Conservation (phyloP, 2,329 filamentous ascomycete species). For the Colletotrichum abscissum region DNA sequence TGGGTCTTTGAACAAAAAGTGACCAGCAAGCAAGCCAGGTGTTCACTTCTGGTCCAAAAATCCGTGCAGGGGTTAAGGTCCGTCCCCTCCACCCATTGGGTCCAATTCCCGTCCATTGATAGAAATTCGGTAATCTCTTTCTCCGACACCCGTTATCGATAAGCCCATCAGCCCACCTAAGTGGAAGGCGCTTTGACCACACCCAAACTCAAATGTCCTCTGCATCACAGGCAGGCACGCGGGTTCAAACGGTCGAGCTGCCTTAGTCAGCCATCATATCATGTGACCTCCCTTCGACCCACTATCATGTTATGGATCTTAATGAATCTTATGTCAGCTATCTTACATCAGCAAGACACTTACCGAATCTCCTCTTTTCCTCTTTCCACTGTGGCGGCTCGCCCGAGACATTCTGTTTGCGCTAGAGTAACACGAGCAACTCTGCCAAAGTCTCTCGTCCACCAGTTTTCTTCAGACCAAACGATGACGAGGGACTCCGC, state of each 20-base stretch:
- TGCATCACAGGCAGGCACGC: background rate
- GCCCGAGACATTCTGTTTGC: conserved; percentile 32
- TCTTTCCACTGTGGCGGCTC: conserved; percentile 20
- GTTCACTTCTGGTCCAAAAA: conserved; percentile 36
- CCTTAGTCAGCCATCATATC: background rate
- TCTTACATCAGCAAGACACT: background rate
- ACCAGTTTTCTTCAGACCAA: conserved; percentile 23
- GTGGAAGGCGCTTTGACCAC: conserved; percentile 8
- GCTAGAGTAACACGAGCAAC: conserved; percentile 28
- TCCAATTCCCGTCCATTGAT: background rate
- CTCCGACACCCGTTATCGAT: conserved; percentile 36
- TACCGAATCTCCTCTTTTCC: background rate
- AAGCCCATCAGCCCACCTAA: background rate
- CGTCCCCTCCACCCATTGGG: background rate
- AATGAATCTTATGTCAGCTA: background rate
- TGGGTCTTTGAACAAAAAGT: conserved; percentile 28
- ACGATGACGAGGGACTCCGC: conserved; percentile 27
- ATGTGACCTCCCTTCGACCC: background rate
- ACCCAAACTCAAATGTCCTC: background rate
- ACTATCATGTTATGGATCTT: no score
- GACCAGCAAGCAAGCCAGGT: conserved; percentile 37
- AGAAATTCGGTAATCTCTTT: conserved; percentile 24
- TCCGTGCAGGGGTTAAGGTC: conserved; percentile 28
- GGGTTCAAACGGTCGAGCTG: background rate
- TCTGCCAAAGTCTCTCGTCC: conserved; percentile 27